Conservation (phyloP, 2,329 filamentous ascomycete species). For the Alternaria novae-zelandiae region DNA sequence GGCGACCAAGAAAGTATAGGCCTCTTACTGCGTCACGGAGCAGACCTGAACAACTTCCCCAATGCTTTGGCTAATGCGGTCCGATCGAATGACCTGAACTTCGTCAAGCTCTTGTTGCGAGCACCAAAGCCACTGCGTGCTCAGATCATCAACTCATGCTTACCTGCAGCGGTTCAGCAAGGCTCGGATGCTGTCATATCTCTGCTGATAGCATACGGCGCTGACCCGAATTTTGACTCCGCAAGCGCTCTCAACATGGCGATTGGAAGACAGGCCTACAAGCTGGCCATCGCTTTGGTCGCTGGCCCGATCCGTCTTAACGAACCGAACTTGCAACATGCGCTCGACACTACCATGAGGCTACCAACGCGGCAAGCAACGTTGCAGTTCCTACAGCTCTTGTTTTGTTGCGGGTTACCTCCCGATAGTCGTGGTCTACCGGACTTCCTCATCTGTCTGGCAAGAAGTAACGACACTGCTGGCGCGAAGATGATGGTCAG, state of each 20-base stretch:
- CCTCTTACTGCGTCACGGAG: constrained; percentile 44
- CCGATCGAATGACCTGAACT: constrained; percentile 38
- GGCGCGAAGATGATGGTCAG: constrained; percentile 42
- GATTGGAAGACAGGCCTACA: constrained; percentile 40
- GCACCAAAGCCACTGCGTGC: constrained; percentile 40
- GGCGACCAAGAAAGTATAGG: constrained; percentile 43
- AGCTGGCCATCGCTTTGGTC: constrained; percentile 35
- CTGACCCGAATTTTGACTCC: constrained; percentile 45
- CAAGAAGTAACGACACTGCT: constrained; percentile 33
- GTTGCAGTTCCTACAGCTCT: constrained; percentile 38
- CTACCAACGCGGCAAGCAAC: constrained; percentile 35
- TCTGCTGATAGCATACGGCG: constrained; percentile 41
- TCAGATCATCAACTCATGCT: constrained; percentile 42
- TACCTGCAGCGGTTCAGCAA: constrained; percentile 41
- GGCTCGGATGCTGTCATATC: constrained; percentile 37
- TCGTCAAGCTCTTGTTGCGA: constrained; percentile 37
- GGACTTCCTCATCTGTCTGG: constrained; percentile 38
- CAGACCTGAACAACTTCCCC: constrained; percentile 41
- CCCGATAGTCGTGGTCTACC: constrained; percentile 34
- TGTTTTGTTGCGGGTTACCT: constrained; percentile 44
- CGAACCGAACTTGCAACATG: constrained; percentile 31
- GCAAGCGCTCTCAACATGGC: constrained; percentile 42
- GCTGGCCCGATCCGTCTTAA: constrained; percentile 35
- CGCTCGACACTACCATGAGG: constrained; percentile 39
- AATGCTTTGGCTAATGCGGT: constrained; percentile 41